Evolutionary conservation across 345 rosid genomes (phyloP).

Genomic region (Theobroma cacao): DNA sequence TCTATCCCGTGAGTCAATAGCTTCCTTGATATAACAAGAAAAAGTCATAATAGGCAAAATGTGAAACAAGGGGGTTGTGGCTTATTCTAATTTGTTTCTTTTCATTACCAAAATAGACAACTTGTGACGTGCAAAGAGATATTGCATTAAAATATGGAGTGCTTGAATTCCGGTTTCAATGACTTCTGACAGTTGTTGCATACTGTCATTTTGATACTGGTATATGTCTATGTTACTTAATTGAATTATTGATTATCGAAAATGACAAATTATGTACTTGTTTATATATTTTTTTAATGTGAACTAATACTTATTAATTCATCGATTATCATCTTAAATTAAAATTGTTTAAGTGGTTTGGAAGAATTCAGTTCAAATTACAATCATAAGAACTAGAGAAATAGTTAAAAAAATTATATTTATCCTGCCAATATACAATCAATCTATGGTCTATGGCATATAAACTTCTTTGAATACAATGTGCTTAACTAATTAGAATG

Average conservation of each 20-base stretch:
- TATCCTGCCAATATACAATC: too few species aligned
- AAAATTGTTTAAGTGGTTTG: too few species aligned
- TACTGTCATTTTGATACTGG: not conserved
- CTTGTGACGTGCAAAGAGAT: not conserved
- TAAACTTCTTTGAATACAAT: too few species aligned
- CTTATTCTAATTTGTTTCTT: not conserved
- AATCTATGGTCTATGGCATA: too few species aligned
- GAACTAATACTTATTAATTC: not conserved
- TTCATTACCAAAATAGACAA: not conserved
- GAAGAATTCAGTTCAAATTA: too few species aligned
- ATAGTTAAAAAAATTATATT: not conserved
- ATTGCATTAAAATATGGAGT: not conserved
- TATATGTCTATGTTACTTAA: too few species aligned
- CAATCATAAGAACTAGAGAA: too few species aligned
- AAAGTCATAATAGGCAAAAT: not conserved
- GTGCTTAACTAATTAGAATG: too few species aligned
- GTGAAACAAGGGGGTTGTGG: not conserved
- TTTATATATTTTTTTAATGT: not conserved
- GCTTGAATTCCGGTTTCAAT: not conserved
- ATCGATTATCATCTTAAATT: too few species aligned
- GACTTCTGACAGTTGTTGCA: not conserved
- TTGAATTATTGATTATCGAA: not conserved
- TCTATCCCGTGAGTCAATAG: not conserved
- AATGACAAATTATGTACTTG: not conserved
- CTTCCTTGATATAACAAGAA: not conserved